Evolutionary conservation across 2,329 filamentous ascomycete genomes (phyloP), one percentile per base, ranked within the genome.

Genomic region (Aureobasidium namibiae): DNA sequence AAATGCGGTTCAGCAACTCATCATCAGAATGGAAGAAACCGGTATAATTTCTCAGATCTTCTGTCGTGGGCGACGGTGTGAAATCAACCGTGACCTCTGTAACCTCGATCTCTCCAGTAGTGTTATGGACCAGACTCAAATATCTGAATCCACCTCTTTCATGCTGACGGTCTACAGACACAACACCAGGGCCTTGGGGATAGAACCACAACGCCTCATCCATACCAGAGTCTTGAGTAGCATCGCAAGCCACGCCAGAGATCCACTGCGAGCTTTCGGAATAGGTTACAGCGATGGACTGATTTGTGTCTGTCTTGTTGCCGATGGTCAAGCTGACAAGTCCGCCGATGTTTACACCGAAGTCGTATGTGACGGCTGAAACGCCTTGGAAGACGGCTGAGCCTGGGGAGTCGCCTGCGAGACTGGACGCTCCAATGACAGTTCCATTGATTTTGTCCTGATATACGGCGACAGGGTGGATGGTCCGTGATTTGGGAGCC

Each of bases 191-290:
- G 1, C 68, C 69, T 5, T 72, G 70, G 2, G 73, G 64, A 8
- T 72, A 66, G 57, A 80, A 79, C 77, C 77, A 82, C 0, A 82
- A 68, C 0, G 74, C 72, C 52, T 76, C 73, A 49, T 82, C 79
- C 11, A 77, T 72, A 0, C 75, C 77, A 4, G 71, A 69, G 53
- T 78, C 74, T 2, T 72, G 72, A 0, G 76, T 80, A 1, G 75
- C 76, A 65, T 81, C 79, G 60, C 74, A 73, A 8, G 68, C 72
- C 29, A 73, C 64, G 3, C 71, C 73, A 38, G 73, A 79, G 46
- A 82, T 77, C 77, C 77, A 83, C 1, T 80, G 62, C 0, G 71
- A 74, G 60, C 69, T 72, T 56, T 76, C 75, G 1, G 71, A 70
- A 59, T 73, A 77, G 1, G 74, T 72, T 29, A 77, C 66, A 50